Conservation (phyloP, 2,329 filamentous ascomycete genomes). For the Scedosporium apiospermum region DNA sequence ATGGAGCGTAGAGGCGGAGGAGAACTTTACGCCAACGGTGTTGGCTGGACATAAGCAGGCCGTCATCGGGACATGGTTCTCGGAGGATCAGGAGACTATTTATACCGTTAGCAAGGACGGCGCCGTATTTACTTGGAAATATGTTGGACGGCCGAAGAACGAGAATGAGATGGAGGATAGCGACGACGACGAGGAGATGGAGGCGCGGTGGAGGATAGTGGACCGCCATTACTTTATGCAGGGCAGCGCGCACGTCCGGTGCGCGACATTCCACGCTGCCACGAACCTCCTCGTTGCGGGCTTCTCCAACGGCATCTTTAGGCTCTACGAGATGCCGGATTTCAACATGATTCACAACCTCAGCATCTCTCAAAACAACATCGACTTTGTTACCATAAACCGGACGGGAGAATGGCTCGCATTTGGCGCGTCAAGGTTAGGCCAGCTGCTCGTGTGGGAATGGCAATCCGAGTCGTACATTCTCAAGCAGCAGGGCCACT, state of each 20-base stretch:
- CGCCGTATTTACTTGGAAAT: constrained; percentile 92
- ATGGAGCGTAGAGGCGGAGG: constrained; percentile 85
- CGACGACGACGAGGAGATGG: constrained; percentile 45
- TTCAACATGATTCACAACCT: constrained; percentile 90
- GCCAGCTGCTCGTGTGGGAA: constrained; percentile 96
- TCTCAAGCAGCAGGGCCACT: constrained; percentile 94
- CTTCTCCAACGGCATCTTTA: constrained; percentile 90
- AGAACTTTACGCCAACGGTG: constrained; percentile 82
- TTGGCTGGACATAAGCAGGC: constrained; percentile 84
- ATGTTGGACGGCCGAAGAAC: constrained; percentile 51
- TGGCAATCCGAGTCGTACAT: constrained; percentile 99
- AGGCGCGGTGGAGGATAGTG: constrained; percentile 75
- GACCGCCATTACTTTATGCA: constrained; percentile 92
- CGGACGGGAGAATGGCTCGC: constrained; percentile 93
- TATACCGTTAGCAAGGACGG: constrained; percentile 96
- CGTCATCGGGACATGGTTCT: constrained; percentile 95
- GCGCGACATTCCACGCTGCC: constrained; percentile 78
- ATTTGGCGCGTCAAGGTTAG: constrained; percentile 89
- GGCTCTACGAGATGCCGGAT: constrained; percentile 88
- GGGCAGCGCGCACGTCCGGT: constrained; percentile 75
- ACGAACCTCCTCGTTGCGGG: constrained; percentile 92
- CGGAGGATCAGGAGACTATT: constrained; percentile 85
- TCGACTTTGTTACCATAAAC: constrained; percentile 91
- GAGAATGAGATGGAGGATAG: constrained; percentile 46
- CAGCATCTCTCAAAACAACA: constrained; percentile 93